Conservation (phyloP, 495 filamentous ascomycete species). For the Penicillium atrosanguineum region DNA sequence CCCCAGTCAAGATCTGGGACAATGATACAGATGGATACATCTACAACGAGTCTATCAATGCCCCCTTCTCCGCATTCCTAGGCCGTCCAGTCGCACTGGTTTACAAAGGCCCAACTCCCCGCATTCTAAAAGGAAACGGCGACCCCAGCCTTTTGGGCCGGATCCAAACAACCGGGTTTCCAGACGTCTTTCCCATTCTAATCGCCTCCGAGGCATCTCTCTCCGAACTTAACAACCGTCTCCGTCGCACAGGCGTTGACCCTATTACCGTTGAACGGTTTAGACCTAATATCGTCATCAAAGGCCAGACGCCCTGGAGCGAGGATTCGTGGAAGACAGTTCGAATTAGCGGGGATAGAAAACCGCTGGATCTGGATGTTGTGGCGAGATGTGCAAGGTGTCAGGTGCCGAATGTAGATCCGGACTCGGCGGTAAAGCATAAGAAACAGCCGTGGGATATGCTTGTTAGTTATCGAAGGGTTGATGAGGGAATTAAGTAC, state of each 20-base stretch:
- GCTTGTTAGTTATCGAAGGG: constrained; percentile 63
- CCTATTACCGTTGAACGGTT: constrained; percentile 59
- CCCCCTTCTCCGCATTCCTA: constrained; percentile 33
- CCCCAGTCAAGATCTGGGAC: constrained; percentile 40
- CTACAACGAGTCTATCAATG: constrained; percentile 34
- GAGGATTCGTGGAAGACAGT: constrained; percentile 85
- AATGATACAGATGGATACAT: constrained; percentile 40
- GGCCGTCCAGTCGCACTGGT: constrained; percentile 33
- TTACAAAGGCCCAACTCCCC: constrained; percentile 43
- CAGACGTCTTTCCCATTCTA: constrained; percentile 45
- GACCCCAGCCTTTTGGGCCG: constrained; percentile 35
- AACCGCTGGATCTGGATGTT: constrained; percentile 49
- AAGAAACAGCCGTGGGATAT: constrained; percentile 72
- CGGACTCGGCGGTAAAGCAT: constrained; percentile 66
- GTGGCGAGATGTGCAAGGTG: constrained; percentile 75
- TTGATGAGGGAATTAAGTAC: constrained; percentile 70
- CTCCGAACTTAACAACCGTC: constrained; percentile 33
- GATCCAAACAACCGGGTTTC: constrained; percentile 37
- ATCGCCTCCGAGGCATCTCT: constrained; percentile 54
- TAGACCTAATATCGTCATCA: constrained; percentile 78
- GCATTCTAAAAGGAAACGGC: constrained; percentile 41
- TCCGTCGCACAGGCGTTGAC: constrained; percentile 22
- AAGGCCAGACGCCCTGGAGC: constrained; percentile 57
- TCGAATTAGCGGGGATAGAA: constrained; percentile 40
- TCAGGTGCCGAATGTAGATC: constrained; percentile 83